Evolutionary conservation across 2,329 filamentous ascomycete species (phyloP), one percentile per base, ranked within the genome.

Genomic region (Pseudogymnoascus sp.): DNA sequence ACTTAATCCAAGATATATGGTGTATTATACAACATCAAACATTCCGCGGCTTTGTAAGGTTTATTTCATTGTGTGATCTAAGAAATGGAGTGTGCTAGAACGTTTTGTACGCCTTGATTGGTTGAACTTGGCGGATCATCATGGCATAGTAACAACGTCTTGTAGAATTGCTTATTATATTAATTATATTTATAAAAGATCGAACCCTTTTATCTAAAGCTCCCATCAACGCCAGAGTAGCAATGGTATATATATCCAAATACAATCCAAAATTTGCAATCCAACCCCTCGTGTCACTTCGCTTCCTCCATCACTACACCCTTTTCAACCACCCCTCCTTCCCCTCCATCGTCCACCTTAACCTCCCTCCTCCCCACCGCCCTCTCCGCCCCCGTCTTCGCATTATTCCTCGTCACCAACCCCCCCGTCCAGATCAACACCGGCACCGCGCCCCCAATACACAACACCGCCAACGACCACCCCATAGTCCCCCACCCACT

Each of bases 401-500:
- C 67, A 66, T 73, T 71, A 0, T 17, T 60, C 17, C 68, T 59
- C 6, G 66, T 67, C 35, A 82, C 73, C 72, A 78, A 80, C 0
- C 84, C 83, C 4, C 84, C 83, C 6, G 83, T 75, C 73, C 79
- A 83, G 10, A 86, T 71, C 13, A 80, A 74, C 2, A 78, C 78
- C 3, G 85, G 83, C 2, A 85, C 63, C 4, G 79, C 79, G 11
- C 80, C 83, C 4, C 80, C 70, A 0, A 78, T 77, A 62, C 77
- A 77, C 60, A 87, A 72, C 40, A 84, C 62, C 0, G 77, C 82
- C 66, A 85, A 67, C 0, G 77, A 76, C 80, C 79, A 83, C 3
- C 75, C 71, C 82, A 85, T 84, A 0, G 80, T 81, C 0, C 74
- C 75, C 83, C 82, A 86, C 0, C 82, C 82, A 15, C 76, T 76